A percentile compares a stretch with the other conserved stretches of the same genome.
These are phyloP conservation scores for Rhodofomes roseus DNA, from an alignment of 1,284 basidiomycete genomes.

Conservation along the genomic window DNA sequence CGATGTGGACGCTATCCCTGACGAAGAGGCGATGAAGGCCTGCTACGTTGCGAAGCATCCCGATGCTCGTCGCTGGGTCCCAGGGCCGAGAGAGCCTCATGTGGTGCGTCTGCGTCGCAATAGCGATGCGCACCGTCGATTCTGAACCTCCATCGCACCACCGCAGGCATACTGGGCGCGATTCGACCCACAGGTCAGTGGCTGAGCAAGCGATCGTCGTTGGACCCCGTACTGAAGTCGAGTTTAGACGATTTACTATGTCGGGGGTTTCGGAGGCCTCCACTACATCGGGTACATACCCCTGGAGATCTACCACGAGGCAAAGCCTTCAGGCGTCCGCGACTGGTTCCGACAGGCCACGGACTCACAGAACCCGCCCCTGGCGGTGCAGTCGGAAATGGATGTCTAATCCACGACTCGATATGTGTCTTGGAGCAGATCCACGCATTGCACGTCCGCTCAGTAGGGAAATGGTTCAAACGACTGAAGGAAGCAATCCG, in stretches of 20 bases:
- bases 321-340: constrained; percentile 1
- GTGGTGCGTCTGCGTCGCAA: constrained; percentile 31
- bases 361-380: background rate
- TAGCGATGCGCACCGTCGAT: background rate
- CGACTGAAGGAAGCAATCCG: no score
- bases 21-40: constrained; percentile 31
- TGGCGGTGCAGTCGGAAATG: background rate
- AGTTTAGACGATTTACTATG: constrained; percentile 53
- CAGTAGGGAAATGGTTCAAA: no score
- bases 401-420: no score
- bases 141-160: background rate
- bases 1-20: constrained; percentile 28
- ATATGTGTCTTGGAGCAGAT: no score
- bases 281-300: constrained; percentile 61
- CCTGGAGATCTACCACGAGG: constrained; percentile 42
- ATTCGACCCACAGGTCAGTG: constrained; percentile 47
- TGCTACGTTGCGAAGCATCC: constrained; percentile 48
- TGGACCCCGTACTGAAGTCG: background rate
- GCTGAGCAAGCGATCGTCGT: background rate
- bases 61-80: constrained; percentile 49
- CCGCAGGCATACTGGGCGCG: constrained; percentile 50
- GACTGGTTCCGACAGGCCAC: background rate
- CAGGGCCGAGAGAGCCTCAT: constrained; percentile 45
- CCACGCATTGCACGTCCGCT: no score
- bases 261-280: constrained; percentile 60